Base-by-base conservation (phyloP, 768 basidiomycete species). In the Boletus rex-veris region DNA sequence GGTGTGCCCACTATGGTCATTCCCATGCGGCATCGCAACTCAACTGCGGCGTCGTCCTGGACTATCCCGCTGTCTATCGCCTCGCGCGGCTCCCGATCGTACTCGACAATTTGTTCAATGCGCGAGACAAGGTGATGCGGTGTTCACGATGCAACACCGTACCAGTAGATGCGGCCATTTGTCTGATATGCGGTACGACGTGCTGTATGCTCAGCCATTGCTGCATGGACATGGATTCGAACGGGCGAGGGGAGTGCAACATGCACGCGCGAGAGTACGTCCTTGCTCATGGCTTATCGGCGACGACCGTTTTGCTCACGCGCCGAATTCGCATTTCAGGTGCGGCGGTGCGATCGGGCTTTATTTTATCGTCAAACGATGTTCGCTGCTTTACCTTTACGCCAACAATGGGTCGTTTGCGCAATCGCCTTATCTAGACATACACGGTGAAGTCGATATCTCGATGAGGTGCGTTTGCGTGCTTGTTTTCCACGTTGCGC, bases 131-230 rank as follows among this genome's bases (percentile, higher is more conserved):
- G 62, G 79, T 81, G 31, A 74, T 92, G 73, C 80, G 77, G 35
- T 99, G 97, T 68, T 71, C 70, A 18, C 79, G 82, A 35, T 99
- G 97, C 70, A 77, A 81, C 36, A 90, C 84, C 0, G 82, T 89
- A 18, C 93, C 95, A 0, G 73, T 76, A 10, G 92, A 91, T 60
- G 91, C 92, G 18, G 97, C 94, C 0, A 84, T 99, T 3, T 99
- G 97, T 68, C 69, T 98, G 56, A 77, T 94, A 47, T 99, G 97
- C 60, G 97, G 97, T 0, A 75, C 83, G 45, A 84, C 87, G 14
- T 83, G 89, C 10, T 98, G 97, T 65, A 80, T 95, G 75, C 88
- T 92, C 67, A 92, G 91, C 60, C 86, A 94, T 57, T 99, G 97
- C 64, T 99, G 97, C 67, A 75, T 78, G 59, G 92, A 93, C 58